phyloP scores from a whole-genome alignment of 208 protist species.

The Crithidia sp. region DNA sequence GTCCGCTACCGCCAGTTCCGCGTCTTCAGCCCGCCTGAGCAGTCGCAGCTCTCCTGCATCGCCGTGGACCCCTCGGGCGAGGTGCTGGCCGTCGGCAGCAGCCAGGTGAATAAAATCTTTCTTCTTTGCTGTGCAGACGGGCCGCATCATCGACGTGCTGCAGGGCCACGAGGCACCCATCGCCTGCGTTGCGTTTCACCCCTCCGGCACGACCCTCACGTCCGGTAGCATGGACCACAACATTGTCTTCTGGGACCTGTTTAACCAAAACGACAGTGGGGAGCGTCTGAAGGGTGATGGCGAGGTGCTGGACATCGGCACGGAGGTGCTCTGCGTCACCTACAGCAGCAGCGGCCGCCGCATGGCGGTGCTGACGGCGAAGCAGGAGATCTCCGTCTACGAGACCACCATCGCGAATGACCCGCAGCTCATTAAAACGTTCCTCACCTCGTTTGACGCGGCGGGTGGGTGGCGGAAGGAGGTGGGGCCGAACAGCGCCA shows the following conservation, averaged over 20 bases:
- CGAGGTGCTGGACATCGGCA: slow-evolving; percentile 82
- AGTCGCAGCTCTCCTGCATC: slow-evolving; percentile 90
- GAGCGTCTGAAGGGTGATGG: slow-evolving; percentile 86
- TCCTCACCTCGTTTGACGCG: slow-evolving; percentile 83
- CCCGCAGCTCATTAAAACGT: slow-evolving; percentile 87
- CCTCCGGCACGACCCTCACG: slow-evolving; percentile 82
- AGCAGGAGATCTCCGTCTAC: slow-evolving; percentile 88
- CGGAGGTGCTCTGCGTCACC: slow-evolving; percentile 82
- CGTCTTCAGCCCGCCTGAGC: slow-evolving; percentile 79
- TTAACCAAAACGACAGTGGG: slow-evolving; percentile 82
- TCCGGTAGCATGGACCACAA: slow-evolving; percentile 90
- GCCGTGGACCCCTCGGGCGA: slow-evolving; percentile 93
- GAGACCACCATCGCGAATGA: slow-evolving; percentile 84
- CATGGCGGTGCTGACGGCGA: slow-evolving; percentile 86
- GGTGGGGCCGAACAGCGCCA: slow-evolving; percentile 80
- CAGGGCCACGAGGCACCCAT: slow-evolving; percentile 92
- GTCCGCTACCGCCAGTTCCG: slow-evolving; percentile 92
- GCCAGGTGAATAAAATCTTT: slow-evolving; percentile 83
- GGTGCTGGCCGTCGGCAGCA: slow-evolving; percentile 86
- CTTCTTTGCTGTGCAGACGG: slow-evolving; percentile 93
- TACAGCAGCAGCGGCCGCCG: slow-evolving; percentile 86
- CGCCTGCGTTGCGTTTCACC: slow-evolving; percentile 88
- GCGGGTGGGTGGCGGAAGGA: slow-evolving; percentile 87
- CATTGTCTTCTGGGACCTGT: slow-evolving; percentile 92
- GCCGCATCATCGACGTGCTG: slow-evolving; percentile 87